Evolutionary conservation across 805 yeast species (phyloP).

Genomic region (Scheffersomyces amazonensis): DNA sequence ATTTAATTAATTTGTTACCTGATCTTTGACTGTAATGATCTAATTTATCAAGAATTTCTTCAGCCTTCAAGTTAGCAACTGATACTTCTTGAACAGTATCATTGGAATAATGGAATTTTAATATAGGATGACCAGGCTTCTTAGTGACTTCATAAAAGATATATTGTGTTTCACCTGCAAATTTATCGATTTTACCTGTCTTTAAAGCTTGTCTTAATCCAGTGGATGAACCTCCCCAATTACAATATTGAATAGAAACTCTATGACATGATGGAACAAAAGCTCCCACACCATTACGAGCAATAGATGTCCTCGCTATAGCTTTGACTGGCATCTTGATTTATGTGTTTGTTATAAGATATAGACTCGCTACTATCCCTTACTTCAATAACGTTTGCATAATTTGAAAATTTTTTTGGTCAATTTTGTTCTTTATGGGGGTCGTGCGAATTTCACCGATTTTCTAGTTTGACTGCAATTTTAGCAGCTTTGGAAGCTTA

Average conservation of each 20-base stretch:
- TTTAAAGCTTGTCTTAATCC: conserved; percentile 73
- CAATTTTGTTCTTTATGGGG: background rate
- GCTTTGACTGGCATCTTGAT: conserved; percentile 60
- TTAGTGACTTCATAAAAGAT: conserved; percentile 70
- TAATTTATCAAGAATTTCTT: conserved; percentile 63
- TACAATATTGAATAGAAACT: conserved; percentile 78
- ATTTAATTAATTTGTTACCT: conserved; percentile 65
- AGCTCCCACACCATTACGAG: conserved; percentile 77
- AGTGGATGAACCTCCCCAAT: conserved; percentile 92
- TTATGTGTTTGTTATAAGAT: no score
- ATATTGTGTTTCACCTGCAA: conserved; percentile 62
- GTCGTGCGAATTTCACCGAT: background rate
- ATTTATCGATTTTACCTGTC: conserved; percentile 45
- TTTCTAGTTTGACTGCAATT: no score
- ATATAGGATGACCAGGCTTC: conserved; percentile 81
- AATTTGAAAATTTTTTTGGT: background rate
- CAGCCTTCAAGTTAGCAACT: conserved; percentile 66
- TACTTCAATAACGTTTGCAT: no score
- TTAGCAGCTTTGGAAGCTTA: no score
- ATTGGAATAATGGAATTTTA: conserved; percentile 36
- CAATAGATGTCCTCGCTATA: conserved; percentile 53
- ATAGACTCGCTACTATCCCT: no score
- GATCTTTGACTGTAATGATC: conserved; percentile 62
- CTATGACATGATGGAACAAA: conserved; percentile 72
- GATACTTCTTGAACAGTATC: conserved; percentile 50